Conservation (phyloP, 1,139 yeast genomes). For the Yamadazyma pseudoaaseri region DNA sequence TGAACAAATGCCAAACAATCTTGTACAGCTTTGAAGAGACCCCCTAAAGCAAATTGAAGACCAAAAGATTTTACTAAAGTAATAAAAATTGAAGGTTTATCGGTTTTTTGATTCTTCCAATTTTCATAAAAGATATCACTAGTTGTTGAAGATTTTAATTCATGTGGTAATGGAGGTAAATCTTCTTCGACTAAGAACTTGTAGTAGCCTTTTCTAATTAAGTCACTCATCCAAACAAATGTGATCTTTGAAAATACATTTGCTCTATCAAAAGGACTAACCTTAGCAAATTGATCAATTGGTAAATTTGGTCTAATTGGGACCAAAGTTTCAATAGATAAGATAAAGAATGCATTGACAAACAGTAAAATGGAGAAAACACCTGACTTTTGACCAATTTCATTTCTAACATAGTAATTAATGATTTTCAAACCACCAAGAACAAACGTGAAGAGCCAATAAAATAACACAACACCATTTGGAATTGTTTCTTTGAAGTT, state of each 20-base stretch:
- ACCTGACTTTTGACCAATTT: conserved; percentile 29
- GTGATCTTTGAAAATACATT: conserved; percentile 78
- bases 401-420: conserved; percentile 50
- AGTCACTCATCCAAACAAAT: conserved; percentile 88
- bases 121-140: conserved; percentile 50
- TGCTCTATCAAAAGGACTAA: conserved; percentile 73
- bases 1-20: conserved; percentile 84
- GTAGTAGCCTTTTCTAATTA: conserved; percentile 82
- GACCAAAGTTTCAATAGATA: conserved; percentile 52
- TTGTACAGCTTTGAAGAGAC: conserved; percentile 72
- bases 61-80: conserved; percentile 75
- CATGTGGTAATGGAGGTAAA: conserved; percentile 75
- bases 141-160: conserved; percentile 53
- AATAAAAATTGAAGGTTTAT: conserved; percentile 61
- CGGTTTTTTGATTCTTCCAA: conserved; percentile 53
- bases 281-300: conserved; percentile 37
- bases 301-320: conserved; percentile 44
- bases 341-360: conserved; percentile 49
- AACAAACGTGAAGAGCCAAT: conserved; percentile 64
- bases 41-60: conserved; percentile 64
- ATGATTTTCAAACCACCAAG: conserved; percentile 40
- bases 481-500: conserved; percentile 65
- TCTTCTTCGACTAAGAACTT: conserved; percentile 74
- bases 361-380: conserved; percentile 48
- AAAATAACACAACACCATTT: conserved; percentile 66